These are phyloP conservation scores for Populus simonii DNA, from an alignment of 345 rosid genomes.

Conservation along the genomic window DNA sequence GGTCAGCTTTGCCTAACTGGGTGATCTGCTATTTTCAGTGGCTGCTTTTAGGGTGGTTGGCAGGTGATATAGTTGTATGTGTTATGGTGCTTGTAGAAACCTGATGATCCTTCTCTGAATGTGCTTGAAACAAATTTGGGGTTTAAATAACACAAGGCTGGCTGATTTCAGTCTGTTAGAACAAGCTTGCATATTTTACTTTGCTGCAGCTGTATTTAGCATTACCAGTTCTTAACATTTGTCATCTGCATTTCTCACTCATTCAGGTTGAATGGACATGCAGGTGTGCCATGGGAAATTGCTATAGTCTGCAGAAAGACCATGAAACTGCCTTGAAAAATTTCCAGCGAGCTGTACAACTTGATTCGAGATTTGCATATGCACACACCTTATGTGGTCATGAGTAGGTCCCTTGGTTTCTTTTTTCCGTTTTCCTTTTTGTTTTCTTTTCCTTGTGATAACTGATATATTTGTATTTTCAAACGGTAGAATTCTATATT, in stretches of 20 bases:
- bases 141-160: background rate
- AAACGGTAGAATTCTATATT: background rate
- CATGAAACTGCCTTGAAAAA: constrained; percentile 94
- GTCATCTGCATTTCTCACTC: background rate
- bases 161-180: background rate
- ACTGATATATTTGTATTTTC: background rate
- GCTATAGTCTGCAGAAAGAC: constrained; percentile 97
- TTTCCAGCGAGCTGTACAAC: constrained; percentile 86
- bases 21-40: too few species aligned
- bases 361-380: constrained; percentile 85
- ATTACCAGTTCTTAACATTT: background rate
- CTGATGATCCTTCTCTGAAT: background rate
- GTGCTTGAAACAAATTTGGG: background rate
- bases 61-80: background rate
- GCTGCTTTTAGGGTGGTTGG: too few species aligned
- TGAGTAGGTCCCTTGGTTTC: constrained; percentile 54
- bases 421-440: background rate
- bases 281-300: constrained; percentile 99
- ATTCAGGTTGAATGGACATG: constrained; percentile 20
- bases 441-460: background rate
- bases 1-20: background rate
- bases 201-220: background rate
- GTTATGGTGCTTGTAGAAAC: background rate
- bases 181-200: background rate
- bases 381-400: constrained; percentile 97